Base-by-base conservation (phyloP, 495 filamentous ascomycete genomes). In the Cercophora sp. region DNA sequence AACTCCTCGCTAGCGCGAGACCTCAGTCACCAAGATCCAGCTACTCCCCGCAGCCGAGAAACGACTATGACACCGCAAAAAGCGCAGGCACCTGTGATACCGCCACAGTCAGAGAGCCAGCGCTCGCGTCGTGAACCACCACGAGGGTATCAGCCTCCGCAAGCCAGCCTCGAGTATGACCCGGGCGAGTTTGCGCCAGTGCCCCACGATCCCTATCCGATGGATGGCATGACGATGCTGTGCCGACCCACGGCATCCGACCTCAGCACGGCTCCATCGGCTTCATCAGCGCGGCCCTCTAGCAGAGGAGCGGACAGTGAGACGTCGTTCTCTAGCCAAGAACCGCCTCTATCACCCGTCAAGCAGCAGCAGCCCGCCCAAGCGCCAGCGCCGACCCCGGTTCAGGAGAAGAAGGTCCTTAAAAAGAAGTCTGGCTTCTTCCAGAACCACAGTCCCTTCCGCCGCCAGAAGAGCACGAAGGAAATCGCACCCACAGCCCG, bases 181-280 rank as follows among this genome's bases (percentile, higher is more conserved):
- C 52, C 69, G 52, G 79, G 79, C 22, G 81, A 87, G 52, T 81
- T 88, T 49, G 71, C 82, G 1, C 69, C 79, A 20, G 79, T 95
- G 13, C 91, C 91, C 27, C 91, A 96, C 63, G 95, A 97, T 58
- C 88, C 91, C 16, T 96, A 96, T 63, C 93, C 92, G 4, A 83
- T 88, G 60, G 93, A 99, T 66, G 94, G 93, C 26, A 97, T 97
- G 94, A 97, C 93, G 1, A 96, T 97, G 87, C 88, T 96, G 57
- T 97, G 94, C 69, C 83, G 93, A 20, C 89, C 85, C 0, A 85
- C 88, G 39, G 86, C 87, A 36, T 96, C 91, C 18, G 91, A 94
- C 36, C 82, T 85, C 45, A 92, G 87, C 68, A 89, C 87, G 26
- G 85, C 80, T 53, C 77, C 87, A 24, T 70, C 62, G 23, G 27